Percentiles rank a stretch among this genome's conserved stretches.
phyloP scores from a whole-genome alignment of 2,329 filamentous ascomycete species.

The Penicillium sp. region DNA sequence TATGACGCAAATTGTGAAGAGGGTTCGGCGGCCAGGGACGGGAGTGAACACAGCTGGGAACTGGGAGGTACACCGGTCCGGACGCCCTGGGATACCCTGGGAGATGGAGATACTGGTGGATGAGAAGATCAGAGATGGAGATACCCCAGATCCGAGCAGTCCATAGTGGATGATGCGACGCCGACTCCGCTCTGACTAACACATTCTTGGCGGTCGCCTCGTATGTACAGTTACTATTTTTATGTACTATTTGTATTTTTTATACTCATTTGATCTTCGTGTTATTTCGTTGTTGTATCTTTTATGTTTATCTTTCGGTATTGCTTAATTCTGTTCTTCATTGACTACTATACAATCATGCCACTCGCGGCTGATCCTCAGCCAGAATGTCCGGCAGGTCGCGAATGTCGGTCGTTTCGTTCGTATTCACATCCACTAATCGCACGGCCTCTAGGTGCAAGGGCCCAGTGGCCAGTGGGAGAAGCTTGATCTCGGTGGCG shows the following conservation, averaged over 20 bases:
- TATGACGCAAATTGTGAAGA: constrained; percentile 43
- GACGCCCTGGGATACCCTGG: background rate
- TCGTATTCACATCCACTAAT: constrained; percentile 59
- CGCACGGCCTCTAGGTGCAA: constrained; percentile 58
- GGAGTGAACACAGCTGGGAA: background rate
- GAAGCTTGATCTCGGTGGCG: constrained; percentile 59
- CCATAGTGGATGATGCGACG: constrained; percentile 15
- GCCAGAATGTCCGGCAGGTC: constrained; percentile 62
- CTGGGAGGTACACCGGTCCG: background rate
- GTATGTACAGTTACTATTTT: background rate
- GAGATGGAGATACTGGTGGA: background rate
- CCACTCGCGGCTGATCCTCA: constrained; percentile 28
- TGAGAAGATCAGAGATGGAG: background rate
- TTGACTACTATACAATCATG: background rate
- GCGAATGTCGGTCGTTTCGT: constrained; percentile 59
- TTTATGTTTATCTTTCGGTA: no score
- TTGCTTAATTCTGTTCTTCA: background rate
- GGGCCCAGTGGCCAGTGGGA: constrained; percentile 55
- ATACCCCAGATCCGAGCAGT: constrained; percentile 18
- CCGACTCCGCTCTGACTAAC: constrained; percentile 18
- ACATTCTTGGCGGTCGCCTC: constrained; percentile 6
- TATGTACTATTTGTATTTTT: background rate
- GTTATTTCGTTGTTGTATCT: background rate
- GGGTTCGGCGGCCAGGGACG: background rate
- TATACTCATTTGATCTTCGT: background rate